Percentiles rank a stretch among this genome's conserved stretches.
These are phyloP conservation scores for Vitis rotundifolia DNA, from an alignment of 164 flowering plant genomes.

Conservation along the genomic window DNA sequence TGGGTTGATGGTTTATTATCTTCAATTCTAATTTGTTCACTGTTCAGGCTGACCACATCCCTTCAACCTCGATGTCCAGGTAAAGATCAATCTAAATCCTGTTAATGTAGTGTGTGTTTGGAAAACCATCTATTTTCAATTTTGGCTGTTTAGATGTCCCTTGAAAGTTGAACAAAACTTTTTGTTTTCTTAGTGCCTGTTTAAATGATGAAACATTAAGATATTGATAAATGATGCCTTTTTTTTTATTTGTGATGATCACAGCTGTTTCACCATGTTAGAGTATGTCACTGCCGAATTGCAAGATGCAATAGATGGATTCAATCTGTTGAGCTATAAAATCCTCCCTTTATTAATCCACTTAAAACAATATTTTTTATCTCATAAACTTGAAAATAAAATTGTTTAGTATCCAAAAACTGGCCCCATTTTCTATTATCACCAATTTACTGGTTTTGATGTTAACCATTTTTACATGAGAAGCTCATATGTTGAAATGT, in stretches of 20 bases:
- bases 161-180: background rate
- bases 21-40: constrained; percentile 7
- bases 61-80: constrained; percentile 98
- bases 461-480: background rate
- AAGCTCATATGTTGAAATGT: background rate
- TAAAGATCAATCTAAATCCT: constrained; percentile 22
- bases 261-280: too few relatives aligned
- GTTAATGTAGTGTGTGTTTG: background rate
- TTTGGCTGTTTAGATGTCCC: background rate
- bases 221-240: too few relatives aligned
- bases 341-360: too few relatives aligned
- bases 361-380: too few relatives aligned
- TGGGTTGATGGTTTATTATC: constrained; percentile 1
- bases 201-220: background rate
- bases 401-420: too few relatives aligned
- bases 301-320: too few relatives aligned
- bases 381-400: too few relatives aligned
- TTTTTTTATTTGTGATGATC: too few relatives aligned
- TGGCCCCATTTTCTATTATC: too few relatives aligned
- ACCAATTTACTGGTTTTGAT: background rate
- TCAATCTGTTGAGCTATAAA: too few relatives aligned
- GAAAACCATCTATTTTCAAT: background rate
- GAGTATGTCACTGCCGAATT: too few relatives aligned
- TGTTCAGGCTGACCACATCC: constrained; percentile 72
- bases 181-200: too few relatives aligned